Base-by-base conservation (phyloP, 2,329 filamentous ascomycete species). In the Penicillium hordei region DNA sequence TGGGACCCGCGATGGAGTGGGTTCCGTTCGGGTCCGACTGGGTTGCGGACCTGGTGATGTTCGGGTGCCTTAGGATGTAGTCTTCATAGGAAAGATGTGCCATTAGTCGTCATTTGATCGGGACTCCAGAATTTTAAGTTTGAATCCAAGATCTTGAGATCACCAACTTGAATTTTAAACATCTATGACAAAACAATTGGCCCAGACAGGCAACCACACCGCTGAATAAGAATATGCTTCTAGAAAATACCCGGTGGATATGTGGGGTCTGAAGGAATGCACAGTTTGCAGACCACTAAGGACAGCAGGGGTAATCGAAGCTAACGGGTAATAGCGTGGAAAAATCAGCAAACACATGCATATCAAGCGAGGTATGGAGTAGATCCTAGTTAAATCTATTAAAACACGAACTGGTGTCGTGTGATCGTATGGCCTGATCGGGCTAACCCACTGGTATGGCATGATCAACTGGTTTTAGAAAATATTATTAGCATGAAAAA, bases 341-440 rank as follows among this genome's bases (percentile, higher is more conserved):
- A 42, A 53, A 53, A 43, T 57, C 49, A 57, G 49, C 34, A n/a
- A 46, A 57, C 8, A 53, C 36, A 42, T 53, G 48, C 55, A 57
- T 53, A 17, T 21, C 10, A 19, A 40, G 36, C 6, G n/a, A 42
- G 39, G 29, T 23, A 23, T 3, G 21, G 21, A 23, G 21, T 25
- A 34, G 17, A 34, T 17, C 17, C 19, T n/a, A 40, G 9, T 13
- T 42, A 23, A 36, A 55, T 57, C 54, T 34, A 38, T 33, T 6
- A 34, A n/a, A 19, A 3, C 27, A 29, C 7, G 13, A 15, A 31
- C 8, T 25, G 15, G n/a, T 19, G 25, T 57, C 59, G 60, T 42
- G 52, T 65, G 62, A 63, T 62, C 48, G 46, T 40, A 50, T 65
- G 62, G 61, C 58, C 36, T 64, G 62, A 65, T 58, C 21, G 29